Evolutionary conservation across 306 rosid species (phyloP).

Genomic region (Mucuna pruriens): DNA sequence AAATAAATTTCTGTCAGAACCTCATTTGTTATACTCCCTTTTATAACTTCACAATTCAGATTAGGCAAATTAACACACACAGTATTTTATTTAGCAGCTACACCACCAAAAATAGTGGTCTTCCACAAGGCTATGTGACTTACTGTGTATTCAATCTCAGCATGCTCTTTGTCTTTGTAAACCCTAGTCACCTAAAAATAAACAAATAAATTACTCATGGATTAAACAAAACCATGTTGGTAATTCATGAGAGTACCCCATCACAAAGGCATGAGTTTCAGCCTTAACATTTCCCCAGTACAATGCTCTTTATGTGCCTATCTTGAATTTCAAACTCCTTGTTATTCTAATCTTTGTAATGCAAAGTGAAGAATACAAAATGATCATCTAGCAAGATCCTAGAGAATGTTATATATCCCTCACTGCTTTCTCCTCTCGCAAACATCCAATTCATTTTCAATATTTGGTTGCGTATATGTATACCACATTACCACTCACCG

Average conservation of each 20-base stretch:
- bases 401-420: too few relatives aligned
- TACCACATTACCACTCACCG: neutral
- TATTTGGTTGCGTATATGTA: neutral
- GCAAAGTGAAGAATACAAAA: neutral
- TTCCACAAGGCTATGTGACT: neutral
- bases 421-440: too few relatives aligned
- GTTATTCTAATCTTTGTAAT: neutral
- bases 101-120: neutral
- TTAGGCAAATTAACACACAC: neutral
- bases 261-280: neutral
- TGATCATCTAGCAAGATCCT: too few relatives aligned
- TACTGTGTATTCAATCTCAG: slow-evolving; percentile 17
- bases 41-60: neutral
- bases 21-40: neutral
- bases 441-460: too few relatives aligned
- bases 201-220: neutral
- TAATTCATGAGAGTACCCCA: neutral
- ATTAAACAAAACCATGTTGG: neutral
- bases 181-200: neutral
- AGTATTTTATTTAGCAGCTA: neutral
- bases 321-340: neutral
- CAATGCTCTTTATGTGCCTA: neutral
- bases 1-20: neutral
- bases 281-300: neutral
- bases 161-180: slow-evolving; percentile 1